Base-by-base conservation (phyloP, 805 yeast species). In the Starmerella ratchasimensis region DNA sequence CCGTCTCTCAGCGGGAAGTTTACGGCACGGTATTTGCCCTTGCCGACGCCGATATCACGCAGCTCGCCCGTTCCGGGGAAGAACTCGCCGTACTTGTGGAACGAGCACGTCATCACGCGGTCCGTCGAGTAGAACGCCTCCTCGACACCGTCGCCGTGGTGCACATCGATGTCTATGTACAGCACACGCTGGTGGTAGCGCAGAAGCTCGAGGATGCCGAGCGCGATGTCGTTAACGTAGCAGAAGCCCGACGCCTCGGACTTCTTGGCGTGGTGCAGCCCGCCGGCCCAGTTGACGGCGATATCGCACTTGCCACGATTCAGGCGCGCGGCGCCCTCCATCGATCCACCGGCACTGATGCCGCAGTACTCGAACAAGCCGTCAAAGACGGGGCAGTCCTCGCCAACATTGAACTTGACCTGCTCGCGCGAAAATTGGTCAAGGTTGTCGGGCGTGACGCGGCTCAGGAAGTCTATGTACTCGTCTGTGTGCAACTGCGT, bases 401-500 rank as follows among this genome's bases (percentile, higher is more conserved):
- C 97, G 33, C 96, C 97, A 40, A 88, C 94, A 56, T 90, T 90
- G 67, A 88, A 88, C 57, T 81, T 82, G 42, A 73, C 76, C 56
- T 81, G 86, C 58, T 86, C 96, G 52, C 81, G 82, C 47, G 80
- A 72, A 55, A 84, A 82, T 67, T 76, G 62, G 43, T 83, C 93
- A 58, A 83, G 67, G 56, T 83, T 86, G 57, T 86, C 96, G 6
- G 96, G 96, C 13, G 93, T 76, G 24, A 82, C 95, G 40, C 94
- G 67, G 33, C 84, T 76, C 45, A 86, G 62, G 55, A 90, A 90
- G 58, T 90, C 96, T 42, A 90, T 78, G 58, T 90, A 90, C 59
- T 90, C 98, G 59, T 90, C 97, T 2, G 97, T 83, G 59, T 90
- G 98, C 61, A 90, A 88, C 61, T 88, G 96, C 52, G 94, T 80